Evolutionary conservation across 108 stramenopile genomes (phyloP).

Genomic region (Stephanodiscus minutulus): DNA sequence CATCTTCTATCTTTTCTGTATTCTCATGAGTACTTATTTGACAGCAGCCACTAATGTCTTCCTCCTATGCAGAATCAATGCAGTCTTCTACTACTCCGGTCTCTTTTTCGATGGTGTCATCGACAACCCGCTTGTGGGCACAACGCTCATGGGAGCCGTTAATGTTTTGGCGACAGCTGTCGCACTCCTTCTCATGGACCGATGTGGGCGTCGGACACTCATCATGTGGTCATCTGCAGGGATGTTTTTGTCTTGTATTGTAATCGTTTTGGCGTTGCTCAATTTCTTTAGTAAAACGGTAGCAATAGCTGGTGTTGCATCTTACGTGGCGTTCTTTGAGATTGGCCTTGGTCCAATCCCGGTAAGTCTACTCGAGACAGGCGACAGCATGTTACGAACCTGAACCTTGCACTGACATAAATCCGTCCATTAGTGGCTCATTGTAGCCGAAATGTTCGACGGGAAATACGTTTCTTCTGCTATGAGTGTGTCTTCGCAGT

Average conservation of each 20-base stretch:
- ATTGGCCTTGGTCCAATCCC: constrained; percentile 98
- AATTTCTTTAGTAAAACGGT: constrained; percentile 69
- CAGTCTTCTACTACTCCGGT: constrained; percentile 98
- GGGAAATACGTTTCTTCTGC: constrained; percentile 91
- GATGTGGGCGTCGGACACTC: constrained; percentile 80
- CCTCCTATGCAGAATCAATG: constrained; percentile 78
- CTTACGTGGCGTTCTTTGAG: constrained; percentile 93
- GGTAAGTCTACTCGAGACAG: constrained; percentile 13
- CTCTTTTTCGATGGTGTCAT: constrained; percentile 94
- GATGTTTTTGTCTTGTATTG: constrained; percentile 74
- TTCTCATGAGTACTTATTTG: not conserved
- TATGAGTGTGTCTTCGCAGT: constrained; percentile 75
- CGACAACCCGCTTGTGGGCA: constrained; percentile 90
- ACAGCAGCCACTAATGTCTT: not conserved
- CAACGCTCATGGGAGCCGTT: constrained; percentile 88
- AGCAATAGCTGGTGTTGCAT: constrained; percentile 81
- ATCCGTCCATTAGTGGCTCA: constrained; percentile 62
- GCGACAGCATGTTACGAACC: not conserved
- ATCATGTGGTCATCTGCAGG: constrained; percentile 87
- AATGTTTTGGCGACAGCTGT: constrained; percentile 94
- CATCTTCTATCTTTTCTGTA: not conserved
- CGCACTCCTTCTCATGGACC: constrained; percentile 93
- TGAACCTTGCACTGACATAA: not conserved
- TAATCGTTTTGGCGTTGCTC: constrained; percentile 66
- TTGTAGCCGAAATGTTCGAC: constrained; percentile 92